A percentile compares a stretch with the other conserved stretches of the same genome.
Conservation (phyloP, 805 yeast genomes). For the Hanseniaspora nectarophila region DNA sequence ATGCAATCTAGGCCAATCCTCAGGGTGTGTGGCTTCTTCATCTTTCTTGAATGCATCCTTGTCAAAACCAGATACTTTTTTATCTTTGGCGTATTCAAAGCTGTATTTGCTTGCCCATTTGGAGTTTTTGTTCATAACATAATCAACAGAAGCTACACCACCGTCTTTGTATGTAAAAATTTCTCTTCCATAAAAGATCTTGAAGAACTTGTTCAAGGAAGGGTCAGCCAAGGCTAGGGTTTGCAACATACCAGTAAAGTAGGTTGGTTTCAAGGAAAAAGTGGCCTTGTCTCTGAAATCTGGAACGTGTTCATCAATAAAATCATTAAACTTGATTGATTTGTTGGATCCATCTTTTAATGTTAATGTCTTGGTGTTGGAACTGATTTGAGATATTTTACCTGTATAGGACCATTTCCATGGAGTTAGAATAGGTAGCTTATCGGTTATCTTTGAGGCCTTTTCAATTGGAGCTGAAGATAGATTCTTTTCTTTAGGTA, state of each 20-base stretch:
- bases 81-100: constrained; percentile 18
- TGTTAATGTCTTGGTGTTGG: constrained; percentile 20
- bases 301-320: constrained; percentile 30
- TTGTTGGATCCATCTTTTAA: constrained; percentile 18
- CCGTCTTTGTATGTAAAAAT: constrained; percentile 48
- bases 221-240: constrained; percentile 56
- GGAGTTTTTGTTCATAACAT: constrained; percentile 37
- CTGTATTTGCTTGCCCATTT: constrained; percentile 20
- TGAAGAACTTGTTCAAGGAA: constrained; percentile 39
- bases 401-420: constrained; percentile 30
- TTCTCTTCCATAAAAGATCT: constrained; percentile 65
- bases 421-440: constrained; percentile 21
- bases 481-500: constrained; percentile 6
- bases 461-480: background rate
- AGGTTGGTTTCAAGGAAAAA: constrained; percentile 48
- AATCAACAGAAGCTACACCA: constrained; percentile 65
- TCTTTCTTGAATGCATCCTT: constrained; percentile 25
- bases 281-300: constrained; percentile 37
- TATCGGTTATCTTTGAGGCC: constrained; percentile 6
- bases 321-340: constrained; percentile 19
- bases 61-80: constrained; percentile 18
- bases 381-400: constrained; percentile 23
- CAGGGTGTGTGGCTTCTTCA: constrained; percentile 36
- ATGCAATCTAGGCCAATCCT: constrained; percentile 47
- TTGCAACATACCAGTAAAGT: constrained; percentile 66